Base-by-base conservation (phyloP, 805 yeast genomes). In the Cyberlindnera misumaiensis region DNA sequence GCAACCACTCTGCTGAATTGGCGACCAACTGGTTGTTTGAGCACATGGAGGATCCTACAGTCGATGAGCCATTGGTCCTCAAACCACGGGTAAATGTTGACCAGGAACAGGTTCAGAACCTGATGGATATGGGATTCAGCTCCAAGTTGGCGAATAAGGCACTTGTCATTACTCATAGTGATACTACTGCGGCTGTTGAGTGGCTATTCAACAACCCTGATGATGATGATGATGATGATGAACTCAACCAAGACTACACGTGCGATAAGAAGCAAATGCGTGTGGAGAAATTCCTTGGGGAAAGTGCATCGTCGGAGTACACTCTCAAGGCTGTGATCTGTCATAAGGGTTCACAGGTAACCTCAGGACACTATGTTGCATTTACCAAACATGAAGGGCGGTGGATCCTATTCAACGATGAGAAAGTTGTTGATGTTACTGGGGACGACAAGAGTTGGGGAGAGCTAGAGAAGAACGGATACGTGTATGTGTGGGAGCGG, bases 21-120 rank as follows among this genome's bases (percentile, higher is more conserved):
- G 96, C 97, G 0, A 79, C 84, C 83, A 84, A 86, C 49, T 86
- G 97, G 95, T 56, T 93, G 5, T 81, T 93, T 53, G 83, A 73
- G 15, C 95, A 89, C 53, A 76, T 87, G 80, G 97, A 89, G 17
- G 96, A 86, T 57, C 56, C 79, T 1, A 83, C 75, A 51, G 72
- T 89, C 32, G 94, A 89, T 56, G 76, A 62, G 6, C 63, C 67
- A 7, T 38, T 43, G 24, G 49, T 42, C 11, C 34, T 45, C 16
- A 38, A 43, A 4, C 30, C 45, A 11, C n/a, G 37, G 3, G 41
- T 43, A n/a, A 51, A 52, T 9, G 53, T 64, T 3, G 60, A 60
- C 13, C 52, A 56, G 5, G 75, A 65, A 4, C 62, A 68, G 17
- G 57, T 83, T 6, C 64, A 64, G 0, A 66, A 67, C 35, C 62